Conservation (phyloP, 441 rosid genomes). For the Erodium texanum region DNA sequence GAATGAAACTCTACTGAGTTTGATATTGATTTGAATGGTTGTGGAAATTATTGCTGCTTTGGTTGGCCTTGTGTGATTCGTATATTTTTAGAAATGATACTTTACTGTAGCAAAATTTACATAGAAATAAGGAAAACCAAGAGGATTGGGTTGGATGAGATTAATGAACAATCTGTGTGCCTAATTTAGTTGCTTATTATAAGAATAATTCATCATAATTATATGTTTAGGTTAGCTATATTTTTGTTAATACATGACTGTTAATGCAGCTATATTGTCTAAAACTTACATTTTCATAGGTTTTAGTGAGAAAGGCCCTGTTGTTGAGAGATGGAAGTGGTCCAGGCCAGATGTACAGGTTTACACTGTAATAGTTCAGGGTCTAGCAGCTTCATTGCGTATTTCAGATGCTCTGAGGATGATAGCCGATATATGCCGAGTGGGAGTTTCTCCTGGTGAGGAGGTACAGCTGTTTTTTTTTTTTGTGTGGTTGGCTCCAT, state of each 20-base stretch:
- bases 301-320: conserved; percentile 37
- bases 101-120: neutral
- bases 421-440: conserved; percentile 63
- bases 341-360: conserved; percentile 70
- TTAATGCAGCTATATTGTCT: no score
- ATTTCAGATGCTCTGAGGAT: conserved; percentile 73
- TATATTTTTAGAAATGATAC: neutral
- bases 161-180: no score
- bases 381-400: conserved; percentile 67
- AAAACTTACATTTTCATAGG: conserved; percentile 24
- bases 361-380: conserved; percentile 48
- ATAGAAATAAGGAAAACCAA: neutral
- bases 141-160: neutral
- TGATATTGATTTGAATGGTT: neutral
- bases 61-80: neutral
- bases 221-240: no score
- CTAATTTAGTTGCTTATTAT: neutral
- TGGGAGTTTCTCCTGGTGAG: conserved; percentile 76
- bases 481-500: neutral
- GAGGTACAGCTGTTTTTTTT: conserved; percentile 35
- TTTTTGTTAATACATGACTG: no score
- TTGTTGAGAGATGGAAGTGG: conserved; percentile 74
- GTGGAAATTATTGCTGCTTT: neutral
- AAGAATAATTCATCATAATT: no score
- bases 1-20: no score